phyloP scores from a whole-genome alignment of 352 stramenopile genomes.

The Phytophthora pisi region DNA sequence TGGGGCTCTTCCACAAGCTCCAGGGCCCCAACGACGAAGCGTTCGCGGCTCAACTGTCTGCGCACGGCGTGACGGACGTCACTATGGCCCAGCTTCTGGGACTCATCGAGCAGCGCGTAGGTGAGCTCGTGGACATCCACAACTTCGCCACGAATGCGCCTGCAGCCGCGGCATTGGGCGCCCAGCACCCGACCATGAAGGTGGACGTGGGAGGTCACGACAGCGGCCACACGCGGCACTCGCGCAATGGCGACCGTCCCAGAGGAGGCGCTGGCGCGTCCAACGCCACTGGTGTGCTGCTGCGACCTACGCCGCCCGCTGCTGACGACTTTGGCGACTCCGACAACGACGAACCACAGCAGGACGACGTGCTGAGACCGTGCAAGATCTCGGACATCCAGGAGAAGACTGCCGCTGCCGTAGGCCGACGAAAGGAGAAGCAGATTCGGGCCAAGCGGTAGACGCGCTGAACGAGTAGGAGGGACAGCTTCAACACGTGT shows the following conservation, averaged over 20 bases:
- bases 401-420: slow-evolving; percentile 70
- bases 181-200: slow-evolving; percentile 40
- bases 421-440: slow-evolving; percentile 75
- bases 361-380: slow-evolving; percentile 67
- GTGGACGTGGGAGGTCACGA: slow-evolving; percentile 34
- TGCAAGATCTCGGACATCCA: slow-evolving; percentile 84
- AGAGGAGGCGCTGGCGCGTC: slow-evolving; percentile 10
- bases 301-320: slow-evolving; percentile 60
- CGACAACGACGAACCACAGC: slow-evolving; percentile 63
- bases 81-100: slow-evolving; percentile 84
- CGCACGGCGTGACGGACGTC: slow-evolving; percentile 78
- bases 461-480: background rate
- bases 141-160: slow-evolving; percentile 77
- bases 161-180: slow-evolving; percentile 28
- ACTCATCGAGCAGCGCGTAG: slow-evolving; percentile 85
- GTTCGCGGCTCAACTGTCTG: slow-evolving; percentile 67
- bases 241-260: slow-evolving; percentile 27
- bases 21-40: slow-evolving; percentile 73
- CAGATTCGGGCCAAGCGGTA: slow-evolving; percentile 57
- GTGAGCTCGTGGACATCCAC: slow-evolving; percentile 87
- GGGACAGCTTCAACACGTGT: background rate
- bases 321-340: slow-evolving; percentile 80
- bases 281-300: slow-evolving; percentile 26
- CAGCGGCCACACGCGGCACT: slow-evolving; percentile 27
- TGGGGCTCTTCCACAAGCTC: slow-evolving; percentile 87